phyloP scores from a whole-genome alignment of 2,329 filamentous ascomycete genomes.

The Colletotrichum sp. region DNA sequence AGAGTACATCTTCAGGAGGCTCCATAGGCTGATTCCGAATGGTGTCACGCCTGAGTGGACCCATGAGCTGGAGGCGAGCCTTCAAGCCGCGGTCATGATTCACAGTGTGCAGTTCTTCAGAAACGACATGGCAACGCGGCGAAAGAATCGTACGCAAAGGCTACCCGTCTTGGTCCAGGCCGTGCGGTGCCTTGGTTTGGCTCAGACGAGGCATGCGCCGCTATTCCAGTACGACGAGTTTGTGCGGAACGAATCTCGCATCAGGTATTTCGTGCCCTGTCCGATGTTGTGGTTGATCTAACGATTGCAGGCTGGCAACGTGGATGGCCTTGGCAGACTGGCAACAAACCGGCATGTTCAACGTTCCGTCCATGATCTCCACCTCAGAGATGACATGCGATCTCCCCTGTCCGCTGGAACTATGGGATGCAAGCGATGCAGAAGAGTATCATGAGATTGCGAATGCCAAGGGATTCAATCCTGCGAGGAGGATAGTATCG shows the following conservation, averaged over 20 bases:
- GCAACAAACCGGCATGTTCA: constrained; percentile 29
- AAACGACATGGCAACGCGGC: constrained; percentile 13
- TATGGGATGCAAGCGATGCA: constrained; percentile 27
- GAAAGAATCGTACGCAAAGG: constrained; percentile 16
- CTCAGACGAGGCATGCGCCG: constrained; percentile 10
- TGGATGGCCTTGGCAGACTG: constrained; percentile 29
- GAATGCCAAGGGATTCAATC: not conserved
- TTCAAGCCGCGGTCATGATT: constrained; percentile 28
- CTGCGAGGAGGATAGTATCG: not conserved
- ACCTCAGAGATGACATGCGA: constrained; percentile 27
- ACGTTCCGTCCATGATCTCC: constrained; percentile 24
- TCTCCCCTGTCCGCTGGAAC: constrained; percentile 24
- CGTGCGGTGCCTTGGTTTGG: constrained; percentile 18
- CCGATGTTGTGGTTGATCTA: not conserved
- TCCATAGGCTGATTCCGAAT: constrained; percentile 1
- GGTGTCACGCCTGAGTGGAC: not conserved
- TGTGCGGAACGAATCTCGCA: constrained; percentile 21
- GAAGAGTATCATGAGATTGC: constrained; percentile 20
- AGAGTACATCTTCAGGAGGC: constrained; percentile 23
- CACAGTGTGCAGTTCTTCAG: constrained; percentile 24
- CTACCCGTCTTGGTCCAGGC: constrained; percentile 24
- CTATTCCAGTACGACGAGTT: constrained; percentile 20
- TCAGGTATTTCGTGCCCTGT: constrained; percentile 15
- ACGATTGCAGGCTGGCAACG: constrained; percentile 21
- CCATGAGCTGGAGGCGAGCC: constrained; percentile 13